Conservation (phyloP, 176 grass and related monocot genomes). For the Eragrostis curvula region DNA sequence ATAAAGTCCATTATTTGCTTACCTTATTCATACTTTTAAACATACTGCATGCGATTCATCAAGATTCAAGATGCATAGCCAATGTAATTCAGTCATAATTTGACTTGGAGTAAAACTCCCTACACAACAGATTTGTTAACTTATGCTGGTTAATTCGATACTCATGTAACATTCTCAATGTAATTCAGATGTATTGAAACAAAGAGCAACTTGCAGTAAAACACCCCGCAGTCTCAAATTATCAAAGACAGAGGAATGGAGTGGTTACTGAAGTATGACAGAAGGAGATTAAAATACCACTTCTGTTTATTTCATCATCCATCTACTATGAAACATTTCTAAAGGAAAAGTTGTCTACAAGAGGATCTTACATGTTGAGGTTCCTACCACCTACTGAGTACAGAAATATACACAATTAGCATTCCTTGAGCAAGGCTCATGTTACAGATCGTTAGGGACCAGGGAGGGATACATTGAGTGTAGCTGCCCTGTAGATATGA, state of each 20-base stretch:
- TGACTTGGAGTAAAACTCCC: neutral
- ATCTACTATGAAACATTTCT: neutral
- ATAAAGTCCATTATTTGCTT: neutral
- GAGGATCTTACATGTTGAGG: neutral
- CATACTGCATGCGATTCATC: neutral
- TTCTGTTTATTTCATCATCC: neutral
- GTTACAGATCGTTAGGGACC: neutral
- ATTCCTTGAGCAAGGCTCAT: neutral
- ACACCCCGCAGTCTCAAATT: neutral
- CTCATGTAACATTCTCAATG: neutral
- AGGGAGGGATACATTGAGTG: slow-evolving; percentile 9
- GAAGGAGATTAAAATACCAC: slow-evolving; percentile 10
- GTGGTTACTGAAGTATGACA: neutral
- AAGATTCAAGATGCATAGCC: slow-evolving; percentile 25
- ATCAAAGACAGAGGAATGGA: neutral
- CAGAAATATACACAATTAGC: slow-evolving; percentile 18
- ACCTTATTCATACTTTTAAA: no score
- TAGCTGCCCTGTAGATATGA: neutral
- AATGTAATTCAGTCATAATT: slow-evolving; percentile 13
- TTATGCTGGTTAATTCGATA: no score
- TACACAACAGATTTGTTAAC: neutral
- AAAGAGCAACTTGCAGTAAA: neutral
- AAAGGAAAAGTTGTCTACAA: neutral
- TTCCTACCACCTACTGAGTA: neutral
- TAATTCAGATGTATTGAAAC: neutral